Evolutionary conservation across 495 filamentous ascomycete genomes (phyloP).

Genomic region (Neurospora sp.): DNA sequence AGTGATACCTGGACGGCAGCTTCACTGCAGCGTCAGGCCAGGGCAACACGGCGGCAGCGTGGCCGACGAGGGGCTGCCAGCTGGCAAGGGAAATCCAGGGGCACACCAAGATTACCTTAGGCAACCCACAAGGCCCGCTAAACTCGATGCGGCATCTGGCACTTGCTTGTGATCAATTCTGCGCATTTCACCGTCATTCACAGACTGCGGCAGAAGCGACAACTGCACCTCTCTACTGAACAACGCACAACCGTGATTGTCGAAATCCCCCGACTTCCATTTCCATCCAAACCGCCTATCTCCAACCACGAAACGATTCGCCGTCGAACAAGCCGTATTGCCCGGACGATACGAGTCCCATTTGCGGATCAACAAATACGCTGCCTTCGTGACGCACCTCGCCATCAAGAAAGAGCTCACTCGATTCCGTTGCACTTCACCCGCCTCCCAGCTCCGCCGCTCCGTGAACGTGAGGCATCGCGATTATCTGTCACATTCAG

Average conservation of each 20-base stretch:
- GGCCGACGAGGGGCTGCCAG: slow-evolving; percentile 16
- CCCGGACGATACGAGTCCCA: background rate
- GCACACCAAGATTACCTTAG: background rate
- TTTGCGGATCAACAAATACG: background rate
- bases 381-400: background rate
- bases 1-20: background rate
- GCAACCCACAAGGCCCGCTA: background rate
- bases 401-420: background rate
- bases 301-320: background rate
- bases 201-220: background rate
- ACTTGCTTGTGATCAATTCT: background rate
- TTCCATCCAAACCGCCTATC: background rate
- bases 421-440: background rate
- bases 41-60: background rate
- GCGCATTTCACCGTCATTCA: background rate
- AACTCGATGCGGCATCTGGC: background rate
- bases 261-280: background rate
- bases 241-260: background rate
- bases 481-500: background rate
- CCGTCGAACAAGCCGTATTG: background rate
- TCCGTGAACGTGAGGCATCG: background rate
- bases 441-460: background rate
- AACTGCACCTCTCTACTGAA: background rate
- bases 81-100: slow-evolving; percentile 8
- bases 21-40: background rate